Percentiles rank a stretch among this genome's conserved stretches.
phyloP scores from a whole-genome alignment of 2,329 filamentous ascomycete genomes.

The Dothidotthia symphoricarpi region DNA sequence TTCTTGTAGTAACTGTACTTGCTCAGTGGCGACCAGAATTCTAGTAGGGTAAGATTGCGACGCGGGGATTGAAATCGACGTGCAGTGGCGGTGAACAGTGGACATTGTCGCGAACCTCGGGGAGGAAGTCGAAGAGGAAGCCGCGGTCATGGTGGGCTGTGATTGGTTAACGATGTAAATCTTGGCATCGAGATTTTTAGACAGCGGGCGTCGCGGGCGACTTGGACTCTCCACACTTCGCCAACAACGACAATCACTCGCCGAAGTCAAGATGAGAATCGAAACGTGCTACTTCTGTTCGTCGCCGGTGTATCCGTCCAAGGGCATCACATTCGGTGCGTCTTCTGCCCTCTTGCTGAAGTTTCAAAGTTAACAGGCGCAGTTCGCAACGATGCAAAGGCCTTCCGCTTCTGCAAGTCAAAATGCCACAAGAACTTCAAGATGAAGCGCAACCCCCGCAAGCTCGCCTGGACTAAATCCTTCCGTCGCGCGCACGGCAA shows the following conservation, averaged over 20 bases:
- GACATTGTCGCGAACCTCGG: slow-evolving; percentile 7
- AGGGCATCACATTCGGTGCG: slow-evolving; percentile 63
- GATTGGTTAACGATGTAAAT: slow-evolving; percentile 10
- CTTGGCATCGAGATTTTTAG: slow-evolving; percentile 11
- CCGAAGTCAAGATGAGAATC: slow-evolving; percentile 33
- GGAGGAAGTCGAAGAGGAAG: slow-evolving; percentile 14
- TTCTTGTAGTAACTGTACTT: slow-evolving; percentile 2
- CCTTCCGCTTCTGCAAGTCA: slow-evolving; percentile 64
- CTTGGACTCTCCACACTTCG: slow-evolving; percentile 11
- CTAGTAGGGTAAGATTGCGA: slow-evolving; percentile 4
- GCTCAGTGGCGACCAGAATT: neutral
- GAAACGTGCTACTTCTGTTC: slow-evolving; percentile 67
- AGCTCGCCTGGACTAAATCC: slow-evolving; percentile 74
- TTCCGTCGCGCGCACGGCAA: slow-evolving; percentile 51
- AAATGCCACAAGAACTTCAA: slow-evolving; percentile 71
- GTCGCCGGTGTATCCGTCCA: slow-evolving; percentile 51
- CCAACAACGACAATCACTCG: slow-evolving; percentile 9
- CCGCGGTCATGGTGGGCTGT: slow-evolving; percentile 17
- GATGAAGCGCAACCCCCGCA: slow-evolving; percentile 97
- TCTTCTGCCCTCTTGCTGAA: slow-evolving; percentile 38
- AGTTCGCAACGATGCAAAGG: slow-evolving; percentile 55
- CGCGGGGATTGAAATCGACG: neutral
- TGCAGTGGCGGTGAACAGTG: slow-evolving; percentile 3
- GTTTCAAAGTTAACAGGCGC: slow-evolving; percentile 1
- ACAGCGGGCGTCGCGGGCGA: slow-evolving; percentile 4